Evolutionary conservation across 805 yeast genomes (phyloP).

Genomic region (Dipodascus albidus): DNA sequence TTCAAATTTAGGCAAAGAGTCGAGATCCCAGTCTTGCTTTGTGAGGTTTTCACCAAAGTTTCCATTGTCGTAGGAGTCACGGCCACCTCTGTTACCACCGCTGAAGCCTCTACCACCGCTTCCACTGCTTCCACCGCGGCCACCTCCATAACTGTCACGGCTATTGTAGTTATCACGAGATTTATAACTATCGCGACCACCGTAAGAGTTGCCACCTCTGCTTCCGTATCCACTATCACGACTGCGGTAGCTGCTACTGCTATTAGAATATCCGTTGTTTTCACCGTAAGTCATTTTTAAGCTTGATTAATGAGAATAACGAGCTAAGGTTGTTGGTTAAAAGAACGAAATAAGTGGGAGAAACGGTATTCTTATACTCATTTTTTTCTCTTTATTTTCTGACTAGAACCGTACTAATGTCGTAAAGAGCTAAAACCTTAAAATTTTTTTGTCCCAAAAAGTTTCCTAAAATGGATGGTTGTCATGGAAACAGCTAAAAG

Average conservation of each 20-base stretch:
- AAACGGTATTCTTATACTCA: not conserved
- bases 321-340: not conserved
- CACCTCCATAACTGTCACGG: slow-evolving; percentile 26
- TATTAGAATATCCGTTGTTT: slow-evolving; percentile 25
- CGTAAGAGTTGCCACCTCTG: slow-evolving; percentile 34
- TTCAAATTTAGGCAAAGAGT: slow-evolving; percentile 75
- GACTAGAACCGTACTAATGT: not conserved
- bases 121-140: slow-evolving; percentile 23
- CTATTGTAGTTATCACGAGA: slow-evolving; percentile 30
- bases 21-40: slow-evolving; percentile 74
- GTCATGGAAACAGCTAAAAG: not conserved
- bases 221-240: slow-evolving; percentile 19
- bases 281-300: slow-evolving; percentile 15
- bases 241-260: slow-evolving; percentile 20
- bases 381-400: not conserved
- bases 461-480: not conserved
- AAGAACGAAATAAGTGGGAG: not conserved
- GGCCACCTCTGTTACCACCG: slow-evolving; percentile 30
- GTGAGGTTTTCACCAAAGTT: slow-evolving; percentile 43
- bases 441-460: not conserved
- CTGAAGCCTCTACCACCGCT: slow-evolving; percentile 27
- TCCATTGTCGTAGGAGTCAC: slow-evolving; percentile 33
- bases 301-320: not conserved
- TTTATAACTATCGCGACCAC: slow-evolving; percentile 24
- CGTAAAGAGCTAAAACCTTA: not conserved